Conservation (phyloP, 352 stramenopile genomes). For the Globisporangium spiculum region DNA sequence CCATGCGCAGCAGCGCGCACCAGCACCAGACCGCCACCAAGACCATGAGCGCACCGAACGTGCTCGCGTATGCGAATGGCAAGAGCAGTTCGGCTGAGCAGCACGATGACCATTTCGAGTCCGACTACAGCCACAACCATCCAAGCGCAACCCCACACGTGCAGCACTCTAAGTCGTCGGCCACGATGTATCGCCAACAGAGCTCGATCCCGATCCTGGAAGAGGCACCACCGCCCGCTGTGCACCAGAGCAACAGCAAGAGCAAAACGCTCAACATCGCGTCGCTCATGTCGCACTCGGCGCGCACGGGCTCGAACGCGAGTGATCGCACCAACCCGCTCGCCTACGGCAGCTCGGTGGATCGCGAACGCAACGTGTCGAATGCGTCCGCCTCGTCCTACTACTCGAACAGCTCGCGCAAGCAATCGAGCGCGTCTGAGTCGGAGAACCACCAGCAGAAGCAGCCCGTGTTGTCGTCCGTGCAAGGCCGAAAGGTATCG, state of each 20-base stretch:
- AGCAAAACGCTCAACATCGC: constrained; percentile 28
- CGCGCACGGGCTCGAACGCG: constrained; percentile 16
- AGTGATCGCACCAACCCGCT: constrained; percentile 22
- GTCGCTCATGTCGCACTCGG: constrained; percentile 23
- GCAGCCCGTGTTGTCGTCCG: neutral
- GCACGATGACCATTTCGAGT: neutral
- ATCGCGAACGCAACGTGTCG: constrained; percentile 4
- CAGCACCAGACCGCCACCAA: constrained; percentile 7
- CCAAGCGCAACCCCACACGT: neutral
- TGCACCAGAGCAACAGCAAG: neutral
- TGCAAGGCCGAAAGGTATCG: constrained; percentile 7
- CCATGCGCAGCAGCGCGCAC: constrained; percentile 33
- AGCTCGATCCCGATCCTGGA: constrained; percentile 18
- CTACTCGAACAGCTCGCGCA: constrained; percentile 6
- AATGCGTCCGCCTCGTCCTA: constrained; percentile 6
- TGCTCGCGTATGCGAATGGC: constrained; percentile 2
- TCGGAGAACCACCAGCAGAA: neutral
- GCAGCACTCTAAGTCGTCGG: constrained; percentile 3
- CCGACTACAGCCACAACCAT: neutral
- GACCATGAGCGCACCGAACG: constrained; percentile 15
- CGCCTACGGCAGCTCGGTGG: neutral
- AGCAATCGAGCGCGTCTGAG: constrained; percentile 5
- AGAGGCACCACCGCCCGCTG: neutral
- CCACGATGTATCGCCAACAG: constrained; percentile 10
- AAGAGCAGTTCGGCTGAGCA: neutral